Conservation (phyloP, 768 basidiomycete species). For the Phylloporus rhodoxanthus region DNA sequence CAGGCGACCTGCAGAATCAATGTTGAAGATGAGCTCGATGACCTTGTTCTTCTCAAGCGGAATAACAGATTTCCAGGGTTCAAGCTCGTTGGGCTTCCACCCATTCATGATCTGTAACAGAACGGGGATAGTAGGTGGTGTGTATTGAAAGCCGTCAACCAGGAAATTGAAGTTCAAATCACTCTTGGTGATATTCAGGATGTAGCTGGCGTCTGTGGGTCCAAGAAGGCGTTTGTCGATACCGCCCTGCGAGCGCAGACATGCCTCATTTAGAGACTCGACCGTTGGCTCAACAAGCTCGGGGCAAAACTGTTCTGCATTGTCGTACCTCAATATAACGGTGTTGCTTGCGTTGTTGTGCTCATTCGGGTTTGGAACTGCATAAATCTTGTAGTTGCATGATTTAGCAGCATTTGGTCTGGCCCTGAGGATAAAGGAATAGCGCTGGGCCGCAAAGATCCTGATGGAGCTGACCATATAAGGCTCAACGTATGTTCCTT, state of each 20-base stretch:
- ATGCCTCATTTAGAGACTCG: neutral
- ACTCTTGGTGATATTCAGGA: constrained; percentile 10
- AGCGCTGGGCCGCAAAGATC: constrained; percentile 39
- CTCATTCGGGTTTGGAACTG: constrained; percentile 10
- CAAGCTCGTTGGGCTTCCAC: neutral
- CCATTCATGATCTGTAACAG: constrained; percentile 22
- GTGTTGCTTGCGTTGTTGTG: constrained; percentile 16
- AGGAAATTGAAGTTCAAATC: constrained; percentile 8
- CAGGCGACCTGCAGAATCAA: neutral
- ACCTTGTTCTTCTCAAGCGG: constrained; percentile 10
- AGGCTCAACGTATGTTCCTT: constrained; percentile 36
- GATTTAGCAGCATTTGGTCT: constrained; percentile 5
- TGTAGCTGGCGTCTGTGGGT: constrained; percentile 15
- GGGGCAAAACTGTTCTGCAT: neutral
- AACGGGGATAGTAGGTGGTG: constrained; percentile 12
- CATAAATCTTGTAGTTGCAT: constrained; percentile 35
- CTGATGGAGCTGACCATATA: constrained; percentile 34
- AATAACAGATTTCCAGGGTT: neutral
- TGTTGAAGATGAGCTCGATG: constrained; percentile 19
- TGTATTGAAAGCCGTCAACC: constrained; percentile 12
- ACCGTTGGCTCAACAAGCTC: neutral
- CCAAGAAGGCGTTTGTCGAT: neutral
- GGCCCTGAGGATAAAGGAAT: constrained; percentile 41
- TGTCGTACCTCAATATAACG: constrained; percentile 11
- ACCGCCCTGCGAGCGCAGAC: neutral